phyloP scores from a whole-genome alignment of 225 moss, liverwort and hornwort species.

The Marchantia polymorpha region DNA sequence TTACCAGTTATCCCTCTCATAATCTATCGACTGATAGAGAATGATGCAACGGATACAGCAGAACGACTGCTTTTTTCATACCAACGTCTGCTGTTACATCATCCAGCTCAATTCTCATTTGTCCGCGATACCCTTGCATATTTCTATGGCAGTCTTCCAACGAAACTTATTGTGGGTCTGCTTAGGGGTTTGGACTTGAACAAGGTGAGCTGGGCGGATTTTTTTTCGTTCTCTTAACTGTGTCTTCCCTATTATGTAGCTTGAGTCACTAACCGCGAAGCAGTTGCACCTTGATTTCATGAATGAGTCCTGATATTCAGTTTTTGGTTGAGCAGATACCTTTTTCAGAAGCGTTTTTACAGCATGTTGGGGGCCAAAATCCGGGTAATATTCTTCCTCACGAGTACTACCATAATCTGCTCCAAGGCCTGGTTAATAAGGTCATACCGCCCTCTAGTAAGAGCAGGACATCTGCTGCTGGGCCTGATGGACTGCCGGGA shows the following conservation, averaged over 20 bases:
- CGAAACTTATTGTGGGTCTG: slow-evolving; percentile 84
- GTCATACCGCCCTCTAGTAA: slow-evolving; percentile 69
- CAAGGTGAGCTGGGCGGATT: slow-evolving; percentile 45
- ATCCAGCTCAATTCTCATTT: slow-evolving; percentile 84
- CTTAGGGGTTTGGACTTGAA: slow-evolving; percentile 76
- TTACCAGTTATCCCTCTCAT: slow-evolving; percentile 90
- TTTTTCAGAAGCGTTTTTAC: slow-evolving; percentile 84
- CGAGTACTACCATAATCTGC: slow-evolving; percentile 87
- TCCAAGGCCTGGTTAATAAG: slow-evolving; percentile 73
- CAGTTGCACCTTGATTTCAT: neutral
- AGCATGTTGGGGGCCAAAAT: slow-evolving; percentile 68
- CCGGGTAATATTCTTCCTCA: slow-evolving; percentile 69
- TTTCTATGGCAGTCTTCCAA: slow-evolving; percentile 86
- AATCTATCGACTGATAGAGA: slow-evolving; percentile 88
- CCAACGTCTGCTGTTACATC: slow-evolving; percentile 68
- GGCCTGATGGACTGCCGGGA: slow-evolving; percentile 47
- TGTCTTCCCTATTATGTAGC: neutral
- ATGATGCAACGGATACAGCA: slow-evolving; percentile 95
- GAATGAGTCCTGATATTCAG: neutral
- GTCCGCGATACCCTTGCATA: slow-evolving; percentile 94
- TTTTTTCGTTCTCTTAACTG: neutral
- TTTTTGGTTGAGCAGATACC: slow-evolving; percentile 58
- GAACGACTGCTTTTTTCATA: slow-evolving; percentile 75
- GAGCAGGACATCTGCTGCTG: slow-evolving; percentile 42
- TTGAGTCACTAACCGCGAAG: neutral